Evolutionary conservation across 2,329 filamentous ascomycete species (phyloP).

Genomic region (Fusarium sp.): DNA sequence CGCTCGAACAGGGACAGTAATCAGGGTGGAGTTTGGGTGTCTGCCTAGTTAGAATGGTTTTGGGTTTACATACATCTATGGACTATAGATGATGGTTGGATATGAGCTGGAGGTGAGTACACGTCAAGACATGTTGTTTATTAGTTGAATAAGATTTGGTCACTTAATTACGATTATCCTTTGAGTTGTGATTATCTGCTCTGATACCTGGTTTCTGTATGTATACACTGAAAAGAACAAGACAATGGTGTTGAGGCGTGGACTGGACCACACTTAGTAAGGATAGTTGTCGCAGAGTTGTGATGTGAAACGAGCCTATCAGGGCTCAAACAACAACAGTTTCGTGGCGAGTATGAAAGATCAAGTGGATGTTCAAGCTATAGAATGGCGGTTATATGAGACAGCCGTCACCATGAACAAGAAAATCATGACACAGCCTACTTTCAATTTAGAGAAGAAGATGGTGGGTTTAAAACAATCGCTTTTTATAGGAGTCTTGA

Average conservation of each 20-base stretch:
- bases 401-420: neutral
- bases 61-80: constrained; percentile 25
- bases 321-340: constrained; percentile 8
- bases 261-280: neutral
- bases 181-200: neutral
- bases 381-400: neutral
- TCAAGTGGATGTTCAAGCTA: neutral
- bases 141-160: constrained; percentile 27
- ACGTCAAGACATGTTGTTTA: constrained; percentile 29
- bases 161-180: neutral
- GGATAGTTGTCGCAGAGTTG: neutral
- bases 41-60: constrained; percentile 29
- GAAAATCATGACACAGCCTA: too few species aligned
- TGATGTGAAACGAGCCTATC: constrained; percentile 2
- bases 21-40: constrained; percentile 24
- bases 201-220: neutral
- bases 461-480: too few species aligned
- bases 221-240: neutral
- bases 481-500: too few species aligned
- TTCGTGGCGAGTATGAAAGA: neutral
- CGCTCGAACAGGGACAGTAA: constrained; percentile 57
- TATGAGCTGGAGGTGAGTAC: constrained; percentile 17
- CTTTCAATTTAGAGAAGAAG: too few species aligned
- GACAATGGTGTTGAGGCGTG: neutral
- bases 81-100: constrained; percentile 19